Evolutionary conservation across 805 yeast species (phyloP), one percentile per base, ranked within the genome.

Genomic region (Pichia californica): DNA sequence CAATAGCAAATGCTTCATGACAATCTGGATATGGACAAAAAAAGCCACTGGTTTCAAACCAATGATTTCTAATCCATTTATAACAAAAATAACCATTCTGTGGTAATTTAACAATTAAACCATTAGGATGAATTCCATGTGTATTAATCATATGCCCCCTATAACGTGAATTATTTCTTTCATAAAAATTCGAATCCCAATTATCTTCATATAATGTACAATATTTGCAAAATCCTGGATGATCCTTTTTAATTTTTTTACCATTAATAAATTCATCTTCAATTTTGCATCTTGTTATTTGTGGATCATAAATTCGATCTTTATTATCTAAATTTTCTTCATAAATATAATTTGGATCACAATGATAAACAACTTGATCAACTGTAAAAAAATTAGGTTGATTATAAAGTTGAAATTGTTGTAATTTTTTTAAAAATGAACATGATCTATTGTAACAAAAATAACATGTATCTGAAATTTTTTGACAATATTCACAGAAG

Each of bases 91-190:
- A 18, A 11, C 40, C 32, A 13, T 14, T 11, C 15, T 16, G n/a
- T 3, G 52, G 50, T 15, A 41, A 6, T 29, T 41, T 34, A 33
- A 34, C 28, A 6, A 14, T 23, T 2, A 27, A 15, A 5, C 50
- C 52, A 25, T 41, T 46, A 14, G 48, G 50, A 38, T 44, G 46
- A 27, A 49, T 40, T 4, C 52, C 52, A 35, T 49, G 52, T 6
- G 52, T 49, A 23, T 49, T 49, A 32, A 49, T 43, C 36, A 49
- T 30, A 31, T 49, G 52, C 3, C 52, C 52, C 35, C 52, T 43
- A 15, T 49, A 49, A 2, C 50, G 36, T 18, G 52, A 49, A 27
- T 49, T 49, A 14, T 49, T 49, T 7, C 52, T 35, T 30, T 49
- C 46, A 36, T 36, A 46, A 27, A 49, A 49, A 25, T 49, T 38